Evolutionary conservation across 768 basidiomycete species (phyloP).

Genomic region (Agrocybe pediades): DNA sequence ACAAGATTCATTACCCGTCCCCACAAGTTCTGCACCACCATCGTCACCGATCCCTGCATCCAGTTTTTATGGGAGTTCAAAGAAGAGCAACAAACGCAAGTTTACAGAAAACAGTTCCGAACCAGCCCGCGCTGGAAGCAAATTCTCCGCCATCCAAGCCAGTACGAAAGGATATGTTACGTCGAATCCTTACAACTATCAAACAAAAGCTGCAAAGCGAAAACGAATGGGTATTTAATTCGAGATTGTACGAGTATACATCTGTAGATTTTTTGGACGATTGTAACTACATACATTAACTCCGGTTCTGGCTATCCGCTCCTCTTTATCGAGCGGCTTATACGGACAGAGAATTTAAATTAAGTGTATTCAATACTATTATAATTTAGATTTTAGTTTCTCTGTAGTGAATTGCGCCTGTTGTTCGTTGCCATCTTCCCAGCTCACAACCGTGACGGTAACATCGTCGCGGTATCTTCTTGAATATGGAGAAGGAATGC

Average conservation of each 20-base stretch:
- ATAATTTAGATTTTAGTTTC: conserved; percentile 57
- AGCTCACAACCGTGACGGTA: conserved; percentile 85
- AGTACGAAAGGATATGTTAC: conserved; percentile 22
- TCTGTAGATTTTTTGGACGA: background rate
- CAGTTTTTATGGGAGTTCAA: conserved; percentile 33
- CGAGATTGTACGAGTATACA: background rate
- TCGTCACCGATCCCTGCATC: conserved; percentile 23
- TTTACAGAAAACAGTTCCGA: conserved; percentile 14
- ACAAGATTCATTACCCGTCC: conserved; percentile 20
- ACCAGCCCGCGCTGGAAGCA: conserved; percentile 8
- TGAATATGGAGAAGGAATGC: conserved; percentile 82
- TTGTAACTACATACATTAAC: background rate
- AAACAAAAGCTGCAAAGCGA: conserved; percentile 19
- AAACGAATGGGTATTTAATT: conserved; percentile 23
- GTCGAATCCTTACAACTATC: conserved; percentile 20
- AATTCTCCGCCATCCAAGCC: conserved; percentile 15
- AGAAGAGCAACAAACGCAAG: conserved; percentile 33
- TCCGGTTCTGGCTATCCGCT: too few species aligned
- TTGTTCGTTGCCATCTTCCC: conserved; percentile 67
- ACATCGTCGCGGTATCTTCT: conserved; percentile 83
- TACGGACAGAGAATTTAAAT: background rate
- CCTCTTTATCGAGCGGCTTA: too few species aligned
- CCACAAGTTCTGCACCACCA: conserved; percentile 31
- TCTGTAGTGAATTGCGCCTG: conserved; percentile 36
- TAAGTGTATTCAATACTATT: conserved; percentile 7